A percentile compares a stretch with the other conserved stretches of the same genome.
These are phyloP conservation scores for Babesia bigemina DNA, from an alignment of 169 alveolate genomes.

Conservation along the genomic window DNA sequence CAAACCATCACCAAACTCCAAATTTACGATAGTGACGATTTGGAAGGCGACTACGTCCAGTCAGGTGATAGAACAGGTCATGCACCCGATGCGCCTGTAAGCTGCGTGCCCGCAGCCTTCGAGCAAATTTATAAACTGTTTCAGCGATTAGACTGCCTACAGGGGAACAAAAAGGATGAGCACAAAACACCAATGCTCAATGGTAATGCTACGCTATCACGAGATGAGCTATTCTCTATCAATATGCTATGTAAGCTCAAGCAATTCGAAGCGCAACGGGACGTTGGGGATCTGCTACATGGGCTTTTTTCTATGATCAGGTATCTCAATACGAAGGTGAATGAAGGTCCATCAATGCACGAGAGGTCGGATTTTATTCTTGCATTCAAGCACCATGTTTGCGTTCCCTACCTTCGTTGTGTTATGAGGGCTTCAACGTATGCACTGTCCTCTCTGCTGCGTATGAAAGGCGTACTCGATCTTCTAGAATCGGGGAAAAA, in stretches of 20 bases:
- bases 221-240: constrained; percentile 13
- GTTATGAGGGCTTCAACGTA: constrained; percentile 13
- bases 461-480: constrained; percentile 15
- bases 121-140: constrained; percentile 17
- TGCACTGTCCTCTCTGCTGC: not conserved
- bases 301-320: constrained; percentile 13
- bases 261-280: constrained; percentile 8
- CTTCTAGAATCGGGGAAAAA: not conserved
- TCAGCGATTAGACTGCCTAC: not conserved
- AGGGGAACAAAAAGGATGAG: not conserved
- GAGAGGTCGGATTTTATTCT: not conserved
- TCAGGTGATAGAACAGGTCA: too few species aligned
- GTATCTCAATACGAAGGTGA: not conserved
- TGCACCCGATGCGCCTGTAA: too few species aligned
- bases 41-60: too few species aligned
- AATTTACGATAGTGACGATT: too few species aligned
- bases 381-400: not conserved
- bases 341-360: not conserved
- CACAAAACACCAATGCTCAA: too few species aligned
- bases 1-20: not conserved
- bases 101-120: not conserved
- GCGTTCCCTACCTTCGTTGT: constrained; percentile 4
- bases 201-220: not conserved
- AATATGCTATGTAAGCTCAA: constrained; percentile 6
- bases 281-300: constrained; percentile 1